Conservation (phyloP, 352 stramenopile species). For the Synura sp. region DNA sequence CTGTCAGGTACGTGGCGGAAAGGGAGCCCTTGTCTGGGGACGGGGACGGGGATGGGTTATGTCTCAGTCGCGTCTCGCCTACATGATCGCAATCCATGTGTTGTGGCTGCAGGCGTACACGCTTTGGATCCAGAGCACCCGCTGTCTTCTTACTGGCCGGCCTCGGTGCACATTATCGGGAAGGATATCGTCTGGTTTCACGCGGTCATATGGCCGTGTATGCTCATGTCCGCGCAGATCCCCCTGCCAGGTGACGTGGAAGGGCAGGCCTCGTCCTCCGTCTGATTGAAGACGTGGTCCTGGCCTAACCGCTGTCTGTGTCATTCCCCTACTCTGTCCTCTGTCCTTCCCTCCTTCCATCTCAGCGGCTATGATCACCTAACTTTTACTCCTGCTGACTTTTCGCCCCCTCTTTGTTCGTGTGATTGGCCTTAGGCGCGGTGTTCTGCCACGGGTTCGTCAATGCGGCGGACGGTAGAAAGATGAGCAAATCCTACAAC, state of each 20-base stretch:
- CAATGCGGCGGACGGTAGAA: constrained; percentile 92
- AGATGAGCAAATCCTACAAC: constrained; percentile 98
- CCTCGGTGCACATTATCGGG: constrained; percentile 81
- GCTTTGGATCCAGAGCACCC: constrained; percentile 34
- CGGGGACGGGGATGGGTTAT: constrained; percentile 74
- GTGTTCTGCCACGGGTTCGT: constrained; percentile 98
- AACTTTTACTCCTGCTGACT: too few relatives aligned
- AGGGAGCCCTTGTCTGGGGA: too few relatives aligned
- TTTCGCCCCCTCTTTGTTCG: too few relatives aligned
- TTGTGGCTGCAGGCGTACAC: constrained; percentile 31
- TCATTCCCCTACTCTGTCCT: too few relatives aligned
- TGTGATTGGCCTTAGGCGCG: too few relatives aligned
- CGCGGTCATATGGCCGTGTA: constrained; percentile 99
- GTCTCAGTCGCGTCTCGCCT: constrained; percentile 49
- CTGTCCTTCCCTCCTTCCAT: too few relatives aligned
- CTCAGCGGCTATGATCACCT: too few relatives aligned
- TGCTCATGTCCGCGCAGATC: constrained; percentile 93
- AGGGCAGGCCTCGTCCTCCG: too few relatives aligned
- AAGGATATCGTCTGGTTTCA: constrained; percentile 99
- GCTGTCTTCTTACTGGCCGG: constrained; percentile 60
- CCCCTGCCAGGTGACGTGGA: constrained; percentile 79
- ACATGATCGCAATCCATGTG: constrained; percentile 54
- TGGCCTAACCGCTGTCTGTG: too few relatives aligned
- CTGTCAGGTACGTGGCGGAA: constrained; percentile 86
- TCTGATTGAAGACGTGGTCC: too few relatives aligned